Conservation (phyloP, 345 rosid genomes). For the Gossypium longicalyx region DNA sequence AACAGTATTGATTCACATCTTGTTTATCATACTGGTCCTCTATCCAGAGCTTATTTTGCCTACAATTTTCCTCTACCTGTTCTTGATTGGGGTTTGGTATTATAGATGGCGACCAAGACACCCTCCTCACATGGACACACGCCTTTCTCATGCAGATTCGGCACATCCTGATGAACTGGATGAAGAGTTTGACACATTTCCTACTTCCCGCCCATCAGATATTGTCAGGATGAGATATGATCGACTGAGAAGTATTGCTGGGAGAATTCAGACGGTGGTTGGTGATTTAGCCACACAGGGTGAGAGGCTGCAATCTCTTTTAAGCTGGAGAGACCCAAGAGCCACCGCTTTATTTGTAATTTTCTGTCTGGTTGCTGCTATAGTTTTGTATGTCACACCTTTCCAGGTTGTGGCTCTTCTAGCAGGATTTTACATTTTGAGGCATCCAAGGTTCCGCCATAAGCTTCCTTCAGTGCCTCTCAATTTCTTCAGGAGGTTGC, state of each 20-base stretch:
- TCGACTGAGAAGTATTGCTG: constrained; percentile 84
- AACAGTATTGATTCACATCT: constrained; percentile 73
- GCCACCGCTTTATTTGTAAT: constrained; percentile 75
- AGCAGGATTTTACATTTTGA: constrained; percentile 62
- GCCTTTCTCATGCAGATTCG: constrained; percentile 81
- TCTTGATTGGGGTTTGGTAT: constrained; percentile 89
- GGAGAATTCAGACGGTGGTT: constrained; percentile 87
- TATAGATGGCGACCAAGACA: constrained; percentile 92
- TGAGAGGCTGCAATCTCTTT: constrained; percentile 79
- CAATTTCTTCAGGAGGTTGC: constrained; percentile 91
- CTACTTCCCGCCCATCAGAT: constrained; percentile 69
- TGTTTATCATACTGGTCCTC: constrained; percentile 78
- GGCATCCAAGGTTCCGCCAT: constrained; percentile 91
- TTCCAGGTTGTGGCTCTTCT: constrained; percentile 80
- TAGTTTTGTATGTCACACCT: constrained; percentile 77
- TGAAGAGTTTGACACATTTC: constrained; percentile 88
- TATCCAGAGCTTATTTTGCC: constrained; percentile 90
- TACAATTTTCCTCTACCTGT: constrained; percentile 81
- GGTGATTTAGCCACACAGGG: constrained; percentile 96
- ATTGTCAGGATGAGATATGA: constrained; percentile 81
- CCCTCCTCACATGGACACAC: constrained; percentile 97
- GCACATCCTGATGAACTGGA: constrained; percentile 85
- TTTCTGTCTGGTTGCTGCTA: constrained; percentile 77
- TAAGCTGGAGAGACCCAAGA: constrained; percentile 96
- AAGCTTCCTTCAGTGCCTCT: constrained; percentile 85